These are phyloP conservation scores for Allantophomopsis lycopodina DNA, from an alignment of 2,329 filamentous ascomycete species.

Conservation along the genomic window DNA sequence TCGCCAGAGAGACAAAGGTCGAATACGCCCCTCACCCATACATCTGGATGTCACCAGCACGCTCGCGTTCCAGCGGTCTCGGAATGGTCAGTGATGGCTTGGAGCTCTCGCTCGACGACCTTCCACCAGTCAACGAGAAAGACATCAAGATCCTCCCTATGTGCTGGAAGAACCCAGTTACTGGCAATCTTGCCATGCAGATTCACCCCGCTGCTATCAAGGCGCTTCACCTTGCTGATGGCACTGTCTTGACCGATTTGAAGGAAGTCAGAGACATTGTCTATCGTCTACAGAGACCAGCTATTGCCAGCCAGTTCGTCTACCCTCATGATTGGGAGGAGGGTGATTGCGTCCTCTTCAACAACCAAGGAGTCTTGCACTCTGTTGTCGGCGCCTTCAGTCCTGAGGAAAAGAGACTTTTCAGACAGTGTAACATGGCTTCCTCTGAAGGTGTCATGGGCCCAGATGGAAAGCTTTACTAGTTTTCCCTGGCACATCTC, in stretches of 20 bases:
- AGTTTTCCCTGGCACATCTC: no score
- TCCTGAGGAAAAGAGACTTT: slow-evolving; percentile 10
- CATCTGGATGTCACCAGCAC: slow-evolving; percentile 64
- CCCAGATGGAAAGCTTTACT: slow-evolving; percentile 10
- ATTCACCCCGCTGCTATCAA: slow-evolving; percentile 61
- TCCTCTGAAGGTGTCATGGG: neutral
- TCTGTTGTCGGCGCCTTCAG: slow-evolving; percentile 33
- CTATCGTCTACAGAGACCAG: slow-evolving; percentile 58
- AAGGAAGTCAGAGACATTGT: slow-evolving; percentile 52
- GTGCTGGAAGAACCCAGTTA: slow-evolving; percentile 65
- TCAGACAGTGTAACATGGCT: slow-evolving; percentile 18
- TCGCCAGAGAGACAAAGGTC: slow-evolving; percentile 50
- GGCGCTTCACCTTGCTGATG: slow-evolving; percentile 52
- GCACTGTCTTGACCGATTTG: slow-evolving; percentile 56
- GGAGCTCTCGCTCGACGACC: slow-evolving; percentile 42
- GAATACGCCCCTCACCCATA: slow-evolving; percentile 73
- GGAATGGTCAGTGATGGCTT: slow-evolving; percentile 54
- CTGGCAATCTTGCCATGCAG: slow-evolving; percentile 54
- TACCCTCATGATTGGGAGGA: slow-evolving; percentile 68
- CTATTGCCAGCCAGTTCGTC: slow-evolving; percentile 52
- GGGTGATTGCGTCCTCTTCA: slow-evolving; percentile 65
- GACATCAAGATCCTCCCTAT: slow-evolving; percentile 64
- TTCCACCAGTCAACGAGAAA: slow-evolving; percentile 49
- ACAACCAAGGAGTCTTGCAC: slow-evolving; percentile 64
- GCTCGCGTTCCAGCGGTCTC: slow-evolving; percentile 52